Base-by-base conservation (phyloP, 2,329 filamentous ascomycete species). In the Boeremia lycopersici region DNA sequence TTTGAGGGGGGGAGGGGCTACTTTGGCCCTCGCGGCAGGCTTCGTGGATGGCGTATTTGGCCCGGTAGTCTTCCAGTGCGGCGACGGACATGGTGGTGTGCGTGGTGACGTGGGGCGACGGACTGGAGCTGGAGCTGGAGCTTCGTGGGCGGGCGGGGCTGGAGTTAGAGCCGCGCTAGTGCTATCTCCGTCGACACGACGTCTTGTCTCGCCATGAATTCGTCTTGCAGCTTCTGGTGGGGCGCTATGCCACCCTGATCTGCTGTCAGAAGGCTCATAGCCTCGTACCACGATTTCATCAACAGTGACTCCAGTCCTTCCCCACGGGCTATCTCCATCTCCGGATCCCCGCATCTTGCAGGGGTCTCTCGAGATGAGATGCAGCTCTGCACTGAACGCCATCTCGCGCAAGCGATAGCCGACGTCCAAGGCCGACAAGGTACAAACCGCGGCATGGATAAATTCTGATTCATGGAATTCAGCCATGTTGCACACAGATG, bases 11-110 rank as follows among this genome's bases (percentile, higher is more conserved):
- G 38, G 46, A 56, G 33, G 48, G 28, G 41, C 2, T 82, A 96
- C 93, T 83, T 80, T 86, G 89, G 36, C 93, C 92, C 74, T 96
- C 91, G 52, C 93, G 85, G 58, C 89, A 89, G 36, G 93, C 93
- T 62, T 90, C 90, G 71, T 98, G 93, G 38, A 97, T 88, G 26
- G 91, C 89, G 65, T 88, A 97, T 67, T 89, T 91, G 46, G 86
- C 80, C 47, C 68, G 70, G 36, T 67, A 61, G 30, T 74, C 70
- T 43, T 74, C 64, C 57, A 70, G 64, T 9, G 38, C 50, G 26
- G 40, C 31, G 40, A 47, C 45, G 12, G 46, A 47, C 45, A 46
- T 53, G 10, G 40, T 36, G 29, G 11, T 31, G 33, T 26, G 11
- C 23, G 33, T 29, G 15, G 34, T 36, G 15, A 36, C 19, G 34